Base-by-base conservation (phyloP, 1,284 basidiomycete genomes). In the Meira nashicola region DNA sequence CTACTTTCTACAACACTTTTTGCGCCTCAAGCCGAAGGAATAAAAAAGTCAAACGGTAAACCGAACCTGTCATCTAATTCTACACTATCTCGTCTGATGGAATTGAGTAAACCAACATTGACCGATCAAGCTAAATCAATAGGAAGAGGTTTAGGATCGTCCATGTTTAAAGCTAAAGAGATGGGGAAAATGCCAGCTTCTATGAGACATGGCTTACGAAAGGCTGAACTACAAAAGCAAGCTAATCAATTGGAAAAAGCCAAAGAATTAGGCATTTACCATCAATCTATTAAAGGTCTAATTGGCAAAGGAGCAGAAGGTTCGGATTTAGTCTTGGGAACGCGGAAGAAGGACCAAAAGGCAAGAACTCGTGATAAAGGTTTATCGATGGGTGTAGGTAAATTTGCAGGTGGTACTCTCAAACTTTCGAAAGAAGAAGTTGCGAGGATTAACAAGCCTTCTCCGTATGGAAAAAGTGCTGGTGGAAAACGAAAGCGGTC, bases 1-100 rank as follows among this genome's bases (percentile, higher is more conserved):
- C 60, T 77, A 37, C 66, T 77, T 1, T 73, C 72, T 2, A 76
- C 75, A 10, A 76, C 75, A 3, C 66, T 77, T 0, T 77, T 77
- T 55, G 74, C 75, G 14, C 75, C 72, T 1, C 74, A 71, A 15
- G 60, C 64, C 39, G 33, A 6, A 38, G 57, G 43, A 8, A 55
- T 9, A 4, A 44, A 14, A 23, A 44, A 37, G 5, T 15, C 23
- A 38, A 57, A 28, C 23, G 55, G 55, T 23, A 57, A 46, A 50
- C 50, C 28, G 2, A 52, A 63, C 33, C 57, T 63, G 1, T 52
- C 55, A 11, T 72, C 71, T 8, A 69, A 59, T 39, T 40, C 48
- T 4, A 60, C 59, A 14, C 40, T 59, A 19, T 55, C 59, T 8
- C 39, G 59, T n/a, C 50, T 64, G 17, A 38, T 63, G 39, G 63